Percentiles rank a stretch among this genome's conserved stretches.
Evolutionary conservation across 2,329 filamentous ascomycete genomes (phyloP).

Genomic region (Coniochaeta prunicola): DNA sequence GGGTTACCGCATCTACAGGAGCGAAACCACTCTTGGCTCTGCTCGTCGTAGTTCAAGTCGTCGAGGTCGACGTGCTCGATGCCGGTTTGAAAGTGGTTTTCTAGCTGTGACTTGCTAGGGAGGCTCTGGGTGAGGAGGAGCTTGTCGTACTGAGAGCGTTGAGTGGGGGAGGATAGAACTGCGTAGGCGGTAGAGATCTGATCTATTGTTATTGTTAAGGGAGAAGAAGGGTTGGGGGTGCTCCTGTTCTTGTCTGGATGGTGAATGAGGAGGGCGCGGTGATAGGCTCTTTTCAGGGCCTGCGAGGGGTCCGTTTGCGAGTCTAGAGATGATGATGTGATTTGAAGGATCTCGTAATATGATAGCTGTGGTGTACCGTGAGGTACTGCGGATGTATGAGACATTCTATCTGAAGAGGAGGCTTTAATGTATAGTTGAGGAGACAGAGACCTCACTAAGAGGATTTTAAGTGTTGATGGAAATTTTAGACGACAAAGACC

Average conservation of each 20-base stretch:
- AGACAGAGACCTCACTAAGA: neutral
- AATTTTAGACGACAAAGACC: neutral
- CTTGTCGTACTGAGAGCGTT: constrained; percentile 47
- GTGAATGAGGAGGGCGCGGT: constrained; percentile 54
- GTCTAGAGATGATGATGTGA: constrained; percentile 42
- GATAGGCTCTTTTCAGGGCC: constrained; percentile 56
- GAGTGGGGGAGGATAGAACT: constrained; percentile 42
- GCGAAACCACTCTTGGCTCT: constrained; percentile 38
- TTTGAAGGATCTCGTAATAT: constrained; percentile 54
- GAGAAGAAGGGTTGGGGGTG: constrained; percentile 4
- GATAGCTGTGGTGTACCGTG: constrained; percentile 29
- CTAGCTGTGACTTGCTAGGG: constrained; percentile 8
- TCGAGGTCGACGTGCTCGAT: constrained; percentile 60
- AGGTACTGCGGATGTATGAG: neutral
- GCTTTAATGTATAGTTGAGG: neutral
- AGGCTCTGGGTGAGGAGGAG: constrained; percentile 26
- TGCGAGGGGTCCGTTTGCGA: constrained; percentile 33
- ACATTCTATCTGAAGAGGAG: neutral
- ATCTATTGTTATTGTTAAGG: constrained; percentile 41
- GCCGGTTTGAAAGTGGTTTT: constrained; percentile 43
- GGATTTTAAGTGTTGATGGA: neutral
- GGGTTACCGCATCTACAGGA: constrained; percentile 58
- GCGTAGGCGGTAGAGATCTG: constrained; percentile 55
- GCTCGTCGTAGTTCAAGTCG: constrained; percentile 49
- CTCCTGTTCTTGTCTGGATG: constrained; percentile 53